phyloP scores from a whole-genome alignment of 257 asterid species.

The Leonotis leonurus region DNA sequence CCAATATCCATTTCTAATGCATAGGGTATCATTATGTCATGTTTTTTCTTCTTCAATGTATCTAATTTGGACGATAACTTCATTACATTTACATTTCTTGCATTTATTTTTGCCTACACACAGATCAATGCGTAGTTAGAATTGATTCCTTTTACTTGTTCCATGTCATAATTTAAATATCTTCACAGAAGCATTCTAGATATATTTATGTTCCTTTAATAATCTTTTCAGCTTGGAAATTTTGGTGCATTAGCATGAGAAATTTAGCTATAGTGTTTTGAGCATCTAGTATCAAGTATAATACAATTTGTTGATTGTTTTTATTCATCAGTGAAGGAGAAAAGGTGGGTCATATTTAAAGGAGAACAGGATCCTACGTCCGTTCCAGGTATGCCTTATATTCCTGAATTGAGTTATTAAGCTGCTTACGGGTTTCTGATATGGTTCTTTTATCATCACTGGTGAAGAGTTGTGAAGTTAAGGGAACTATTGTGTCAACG shows the following conservation, averaged over 20 bases:
- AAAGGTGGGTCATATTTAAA: constrained; percentile 79
- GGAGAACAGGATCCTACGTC: constrained; percentile 88
- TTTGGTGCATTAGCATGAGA: constrained; percentile 6
- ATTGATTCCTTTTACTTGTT: neutral
- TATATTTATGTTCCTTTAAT: neutral
- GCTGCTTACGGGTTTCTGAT: neutral
- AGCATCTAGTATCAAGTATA: neutral
- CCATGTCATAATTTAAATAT: neutral
- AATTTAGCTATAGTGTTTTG: neutral
- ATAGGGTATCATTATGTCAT: too few relatives aligned
- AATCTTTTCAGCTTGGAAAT: neutral
- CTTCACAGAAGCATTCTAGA: neutral
- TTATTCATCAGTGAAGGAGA: constrained; percentile 72
- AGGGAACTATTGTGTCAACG: neutral
- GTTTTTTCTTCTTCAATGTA: neutral
- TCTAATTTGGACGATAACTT: neutral
- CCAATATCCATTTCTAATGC: too few relatives aligned
- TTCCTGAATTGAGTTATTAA: constrained; percentile 7
- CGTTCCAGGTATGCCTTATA: constrained; percentile 56
- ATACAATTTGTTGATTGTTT: constrained; percentile 2
- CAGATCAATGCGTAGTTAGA: neutral
- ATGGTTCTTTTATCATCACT: neutral
- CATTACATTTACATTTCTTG: neutral
- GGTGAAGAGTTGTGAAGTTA: constrained; percentile 1
- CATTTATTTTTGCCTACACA: neutral